These are phyloP conservation scores for Aspergillus kassunensis DNA, from an alignment of 495 filamentous ascomycete species.

Conservation along the genomic window DNA sequence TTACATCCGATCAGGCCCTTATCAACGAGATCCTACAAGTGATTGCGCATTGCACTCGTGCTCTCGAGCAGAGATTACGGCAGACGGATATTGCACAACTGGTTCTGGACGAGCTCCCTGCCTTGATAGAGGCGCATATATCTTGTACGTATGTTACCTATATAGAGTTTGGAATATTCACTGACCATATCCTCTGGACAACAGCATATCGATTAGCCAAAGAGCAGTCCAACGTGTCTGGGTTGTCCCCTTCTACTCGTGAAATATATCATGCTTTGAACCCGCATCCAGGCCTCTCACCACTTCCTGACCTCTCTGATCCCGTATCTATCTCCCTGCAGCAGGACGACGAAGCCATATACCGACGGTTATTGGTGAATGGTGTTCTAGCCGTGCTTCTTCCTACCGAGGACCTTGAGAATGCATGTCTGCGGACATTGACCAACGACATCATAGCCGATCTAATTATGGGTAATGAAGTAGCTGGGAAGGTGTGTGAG, in stretches of 20 bases:
- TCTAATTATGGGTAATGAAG: constrained; percentile 72
- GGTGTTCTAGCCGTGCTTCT: constrained; percentile 75
- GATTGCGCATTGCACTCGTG: constrained; percentile 84
- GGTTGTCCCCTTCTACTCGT: constrained; percentile 40
- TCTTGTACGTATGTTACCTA: background rate
- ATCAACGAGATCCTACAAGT: constrained; percentile 82
- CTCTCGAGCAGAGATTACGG: constrained; percentile 77
- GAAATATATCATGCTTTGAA: constrained; percentile 79
- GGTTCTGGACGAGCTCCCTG: constrained; percentile 84
- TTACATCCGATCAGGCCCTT: constrained; percentile 84
- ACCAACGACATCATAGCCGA: constrained; percentile 83
- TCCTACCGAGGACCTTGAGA: constrained; percentile 88
- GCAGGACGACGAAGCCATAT: constrained; percentile 69
- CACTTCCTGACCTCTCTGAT: constrained; percentile 57
- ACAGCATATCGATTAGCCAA: constrained; percentile 52
- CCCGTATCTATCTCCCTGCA: constrained; percentile 54
- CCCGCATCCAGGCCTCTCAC: constrained; percentile 74
- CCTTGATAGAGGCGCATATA: constrained; percentile 74
- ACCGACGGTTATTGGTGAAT: constrained; percentile 76
- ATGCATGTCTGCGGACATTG: constrained; percentile 73
- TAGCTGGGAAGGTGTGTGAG: constrained; percentile 75
- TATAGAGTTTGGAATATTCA: background rate
- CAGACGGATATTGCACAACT: constrained; percentile 78
- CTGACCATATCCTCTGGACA: constrained; percentile 1
- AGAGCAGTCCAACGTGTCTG: constrained; percentile 47